Base-by-base conservation (phyloP, 805 yeast species). In the Groenewaldozyma tartarivorans region DNA sequence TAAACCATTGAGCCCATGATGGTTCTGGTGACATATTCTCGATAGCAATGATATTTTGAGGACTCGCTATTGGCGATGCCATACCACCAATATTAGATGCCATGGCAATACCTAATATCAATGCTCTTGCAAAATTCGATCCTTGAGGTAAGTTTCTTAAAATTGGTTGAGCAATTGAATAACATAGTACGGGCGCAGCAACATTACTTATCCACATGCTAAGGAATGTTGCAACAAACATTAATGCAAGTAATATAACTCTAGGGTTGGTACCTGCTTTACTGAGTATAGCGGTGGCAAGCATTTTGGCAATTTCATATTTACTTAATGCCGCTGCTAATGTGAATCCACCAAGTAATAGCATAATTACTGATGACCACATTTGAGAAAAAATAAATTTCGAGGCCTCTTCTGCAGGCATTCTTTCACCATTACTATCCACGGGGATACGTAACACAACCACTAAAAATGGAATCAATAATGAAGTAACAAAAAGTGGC, bases 141-240 rank as follows among this genome's bases (percentile, higher is more conserved):
- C 77, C 77, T 37, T 81, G 76, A 17, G 95, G 94, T 33, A 88
- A 64, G 0, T 94, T 84, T 54, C 95, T 72, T 49, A 90, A 65
- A 18, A 90, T 66, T 0, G 97, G 96, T 60, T 88, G 96, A 44
- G 90, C 79, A 47, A 90, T 82, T 4, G 96, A 86, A 54, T 74
- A 85, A 62, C 95, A 83, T 41, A 90, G 69, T 2, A 90, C 96
- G 0, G 98, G 98, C 1, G 97, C 92, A 1, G 98, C 98, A 33
- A 90, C 97, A 58, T 90, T 90, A 20, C 94, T 81, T 31, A 90
- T 92, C 94, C 95, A 88, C 85, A 90, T 87, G 4, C 95, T 78
- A 32, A 84, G 77, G 53, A 90, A 77, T 31, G 88, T 67, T 0
- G 96, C 84, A 24, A 90, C 90, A 36, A 72, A 64, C 96, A 92